Percentiles rank a stretch among this genome's conserved stretches.
Conservation (phyloP, 768 basidiomycete genomes). For the Mycena vulgaris region DNA sequence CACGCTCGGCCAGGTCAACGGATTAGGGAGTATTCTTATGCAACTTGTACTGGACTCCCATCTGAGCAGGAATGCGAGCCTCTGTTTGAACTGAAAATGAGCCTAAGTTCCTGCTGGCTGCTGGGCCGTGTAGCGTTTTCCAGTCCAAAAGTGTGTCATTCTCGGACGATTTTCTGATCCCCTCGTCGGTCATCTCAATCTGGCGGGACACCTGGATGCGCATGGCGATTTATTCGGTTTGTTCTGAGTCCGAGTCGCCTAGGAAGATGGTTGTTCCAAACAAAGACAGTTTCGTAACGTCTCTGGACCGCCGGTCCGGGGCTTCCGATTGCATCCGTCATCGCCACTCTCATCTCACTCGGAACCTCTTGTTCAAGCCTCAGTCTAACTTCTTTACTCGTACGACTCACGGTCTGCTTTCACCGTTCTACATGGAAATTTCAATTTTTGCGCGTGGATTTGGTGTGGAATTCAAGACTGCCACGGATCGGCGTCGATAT, state of each 20-base stretch:
- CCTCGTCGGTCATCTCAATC: neutral
- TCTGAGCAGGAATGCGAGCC: too few relatives aligned
- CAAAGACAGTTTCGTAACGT: neutral
- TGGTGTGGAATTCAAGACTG: too few relatives aligned
- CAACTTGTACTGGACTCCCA: too few relatives aligned
- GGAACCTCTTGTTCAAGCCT: neutral
- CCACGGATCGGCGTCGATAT: too few relatives aligned
- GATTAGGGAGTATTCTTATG: too few relatives aligned
- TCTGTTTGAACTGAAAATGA: too few relatives aligned
- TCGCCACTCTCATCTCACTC: neutral
- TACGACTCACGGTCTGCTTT: constrained; percentile 1
- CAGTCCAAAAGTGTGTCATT: too few relatives aligned
- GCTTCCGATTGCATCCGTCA: constrained; percentile 1
- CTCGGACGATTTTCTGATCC: too few relatives aligned
- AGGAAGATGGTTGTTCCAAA: neutral
- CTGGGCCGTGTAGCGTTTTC: too few relatives aligned
- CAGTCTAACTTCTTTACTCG: neutral
- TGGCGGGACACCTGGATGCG: neutral
- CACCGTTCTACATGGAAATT: neutral
- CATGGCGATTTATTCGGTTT: neutral
- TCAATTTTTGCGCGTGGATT: neutral
- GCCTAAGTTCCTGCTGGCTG: too few relatives aligned
- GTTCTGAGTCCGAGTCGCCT: neutral
- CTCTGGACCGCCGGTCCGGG: neutral
- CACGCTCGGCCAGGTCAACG: too few relatives aligned